Percentiles rank a stretch among this genome's conserved stretches.
Conservation (phyloP, 768 basidiomycete genomes). For the Boletus vermiculosoides region DNA sequence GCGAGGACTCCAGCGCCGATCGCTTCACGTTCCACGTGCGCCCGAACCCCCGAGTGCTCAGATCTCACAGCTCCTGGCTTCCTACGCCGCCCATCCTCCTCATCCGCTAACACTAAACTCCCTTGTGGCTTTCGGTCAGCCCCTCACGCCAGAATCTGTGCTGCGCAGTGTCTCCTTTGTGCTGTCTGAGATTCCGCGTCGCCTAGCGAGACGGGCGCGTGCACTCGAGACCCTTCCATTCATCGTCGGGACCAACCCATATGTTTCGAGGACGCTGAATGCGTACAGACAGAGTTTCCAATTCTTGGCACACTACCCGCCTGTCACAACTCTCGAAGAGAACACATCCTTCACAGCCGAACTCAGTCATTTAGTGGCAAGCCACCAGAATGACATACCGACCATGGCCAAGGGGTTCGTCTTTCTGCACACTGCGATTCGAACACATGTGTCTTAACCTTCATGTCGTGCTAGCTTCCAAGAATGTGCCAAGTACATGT, state of each 20-base stretch:
- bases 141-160: conserved; percentile 67
- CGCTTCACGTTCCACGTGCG: conserved; percentile 36
- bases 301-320: conserved; percentile 64
- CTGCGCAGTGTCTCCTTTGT: conserved; percentile 73
- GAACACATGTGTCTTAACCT: background rate
- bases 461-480: conserved; percentile 57
- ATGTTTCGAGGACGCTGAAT: conserved; percentile 68
- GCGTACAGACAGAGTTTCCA: conserved; percentile 70
- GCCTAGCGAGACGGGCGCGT: conserved; percentile 71
- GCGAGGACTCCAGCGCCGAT: conserved; percentile 14
- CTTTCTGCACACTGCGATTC: conserved; percentile 3
- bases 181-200: conserved; percentile 71
- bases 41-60: conserved; percentile 52
- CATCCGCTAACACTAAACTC: conserved; percentile 69
- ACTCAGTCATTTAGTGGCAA: conserved; percentile 68
- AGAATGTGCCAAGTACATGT: conserved; percentile 82
- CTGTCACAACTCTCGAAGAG: conserved; percentile 62
- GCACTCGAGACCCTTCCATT: conserved; percentile 77
- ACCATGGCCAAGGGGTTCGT: conserved; percentile 84
- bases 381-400: conserved; percentile 85
- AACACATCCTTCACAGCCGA: conserved; percentile 67
- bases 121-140: conserved; percentile 72
- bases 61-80: conserved; percentile 57
- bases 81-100: conserved; percentile 62
- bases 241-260: conserved; percentile 88